Conservation (phyloP, 164 flowering plant species). For the Macadamia tetraphylla region DNA sequence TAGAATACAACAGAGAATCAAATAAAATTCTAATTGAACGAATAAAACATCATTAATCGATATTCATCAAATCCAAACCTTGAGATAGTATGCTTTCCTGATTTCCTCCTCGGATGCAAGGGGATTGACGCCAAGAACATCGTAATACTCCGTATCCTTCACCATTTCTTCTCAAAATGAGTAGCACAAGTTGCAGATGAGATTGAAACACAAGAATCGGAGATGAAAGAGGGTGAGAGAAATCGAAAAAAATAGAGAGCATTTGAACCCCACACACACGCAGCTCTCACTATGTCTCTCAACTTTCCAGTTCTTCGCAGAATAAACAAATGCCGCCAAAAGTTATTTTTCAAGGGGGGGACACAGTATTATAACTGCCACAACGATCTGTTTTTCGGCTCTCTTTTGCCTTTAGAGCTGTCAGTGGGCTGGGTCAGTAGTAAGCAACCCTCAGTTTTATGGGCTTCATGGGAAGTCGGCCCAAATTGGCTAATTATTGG, state of each 20-base stretch:
- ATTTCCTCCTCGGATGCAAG: slow-evolving; percentile 78
- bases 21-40: background rate
- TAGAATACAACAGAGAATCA: background rate
- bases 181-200: background rate
- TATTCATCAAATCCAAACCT: slow-evolving; percentile 33
- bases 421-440: background rate
- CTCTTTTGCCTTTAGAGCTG: background rate
- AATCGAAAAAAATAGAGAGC: slow-evolving; percentile 3
- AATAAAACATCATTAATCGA: background rate
- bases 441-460: background rate
- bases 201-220: background rate
- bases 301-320: slow-evolving; percentile 38
- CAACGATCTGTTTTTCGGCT: background rate
- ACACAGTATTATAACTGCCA: slow-evolving; percentile 30
- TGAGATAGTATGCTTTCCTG: slow-evolving; percentile 85
- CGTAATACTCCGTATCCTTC: slow-evolving; percentile 84
- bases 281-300: slow-evolving; percentile 4
- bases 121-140: slow-evolving; percentile 68
- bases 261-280: slow-evolving; percentile 25
- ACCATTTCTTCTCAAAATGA: slow-evolving; percentile 33
- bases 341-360: slow-evolving; percentile 28
- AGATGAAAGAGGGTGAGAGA: background rate
- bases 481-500: background rate
- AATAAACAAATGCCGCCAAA: slow-evolving; percentile 21
- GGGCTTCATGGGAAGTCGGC: background rate